A percentile compares a stretch with the other conserved stretches of the same genome.
Conservation (phyloP, 2,329 filamentous ascomycete genomes). For the Ophiocordyceps australis region DNA sequence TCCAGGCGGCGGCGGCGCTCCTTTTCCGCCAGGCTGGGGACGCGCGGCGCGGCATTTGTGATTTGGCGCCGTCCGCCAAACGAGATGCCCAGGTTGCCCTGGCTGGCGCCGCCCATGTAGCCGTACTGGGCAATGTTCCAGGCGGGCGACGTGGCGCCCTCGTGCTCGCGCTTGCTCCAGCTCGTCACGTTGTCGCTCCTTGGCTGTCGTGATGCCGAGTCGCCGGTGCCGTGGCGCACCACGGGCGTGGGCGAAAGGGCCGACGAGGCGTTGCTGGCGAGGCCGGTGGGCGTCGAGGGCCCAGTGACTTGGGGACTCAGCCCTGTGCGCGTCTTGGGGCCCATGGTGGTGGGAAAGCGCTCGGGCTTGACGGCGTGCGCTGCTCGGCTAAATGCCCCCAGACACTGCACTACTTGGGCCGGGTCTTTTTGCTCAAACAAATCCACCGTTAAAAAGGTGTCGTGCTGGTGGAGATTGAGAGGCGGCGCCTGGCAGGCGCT, state of each 20-base stretch:
- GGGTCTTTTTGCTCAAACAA: constrained; percentile 92
- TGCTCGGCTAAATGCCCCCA: constrained; percentile 78
- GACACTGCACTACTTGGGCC: constrained; percentile 83
- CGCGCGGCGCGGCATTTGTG: constrained; percentile 59
- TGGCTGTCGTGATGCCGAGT: constrained; percentile 30
- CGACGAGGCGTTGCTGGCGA: constrained; percentile 40
- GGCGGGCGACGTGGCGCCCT: constrained; percentile 65
- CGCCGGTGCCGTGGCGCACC: constrained; percentile 33
- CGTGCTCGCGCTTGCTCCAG: constrained; percentile 78
- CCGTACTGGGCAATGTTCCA: constrained; percentile 99
- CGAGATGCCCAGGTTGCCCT: constrained; percentile 83
- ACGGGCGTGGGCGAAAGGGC: constrained; percentile 20
- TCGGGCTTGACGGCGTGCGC: constrained; percentile 59
- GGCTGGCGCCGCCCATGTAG: constrained; percentile 93
- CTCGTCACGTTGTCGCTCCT: no score
- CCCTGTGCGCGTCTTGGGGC: constrained; percentile 42
- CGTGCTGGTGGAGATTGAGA: constrained; percentile 76
- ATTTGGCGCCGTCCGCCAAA: constrained; percentile 90
- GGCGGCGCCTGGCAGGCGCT: constrained; percentile 72
- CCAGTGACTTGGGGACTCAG: constrained; percentile 53
- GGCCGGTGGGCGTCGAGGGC: constrained; percentile 30
- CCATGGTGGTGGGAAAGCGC: constrained; percentile 59
- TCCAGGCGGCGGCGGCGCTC: constrained; percentile 47
- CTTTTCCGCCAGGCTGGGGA: constrained; percentile 73
- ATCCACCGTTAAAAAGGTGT: constrained; percentile 93